These are phyloP conservation scores for Penicillium sp. DNA, from an alignment of 2,329 filamentous ascomycete genomes.

Conservation along the genomic window DNA sequence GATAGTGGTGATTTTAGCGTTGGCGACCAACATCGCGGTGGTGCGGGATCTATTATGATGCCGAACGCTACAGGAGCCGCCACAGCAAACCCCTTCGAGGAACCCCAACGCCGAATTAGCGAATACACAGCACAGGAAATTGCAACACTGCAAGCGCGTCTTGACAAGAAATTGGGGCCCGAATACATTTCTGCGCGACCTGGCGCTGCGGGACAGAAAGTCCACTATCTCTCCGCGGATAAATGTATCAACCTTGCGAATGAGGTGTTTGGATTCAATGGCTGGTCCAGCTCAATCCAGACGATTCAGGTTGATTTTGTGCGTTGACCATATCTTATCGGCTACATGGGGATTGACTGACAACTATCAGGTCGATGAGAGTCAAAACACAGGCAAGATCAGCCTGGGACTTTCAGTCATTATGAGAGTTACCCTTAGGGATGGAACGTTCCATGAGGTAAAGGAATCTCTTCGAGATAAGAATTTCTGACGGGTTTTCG, in stretches of 20 bases:
- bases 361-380: slow-evolving; percentile 67
- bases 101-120: slow-evolving; percentile 64
- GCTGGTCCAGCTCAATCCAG: slow-evolving; percentile 94
- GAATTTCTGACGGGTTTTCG: slow-evolving; percentile 1
- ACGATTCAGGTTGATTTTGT: slow-evolving; percentile 93
- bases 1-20: slow-evolving; percentile 49
- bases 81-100: slow-evolving; percentile 75
- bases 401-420: slow-evolving; percentile 86
- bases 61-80: slow-evolving; percentile 32
- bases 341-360: not conserved
- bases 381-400: slow-evolving; percentile 71
- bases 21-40: slow-evolving; percentile 64
- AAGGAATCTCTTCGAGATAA: not conserved
- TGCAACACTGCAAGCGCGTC: slow-evolving; percentile 76
- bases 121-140: slow-evolving; percentile 89
- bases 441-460: slow-evolving; percentile 91
- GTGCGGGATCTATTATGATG: slow-evolving; percentile 43
- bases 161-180: slow-evolving; percentile 91
- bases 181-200: slow-evolving; percentile 89
- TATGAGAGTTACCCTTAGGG: slow-evolving; percentile 81
- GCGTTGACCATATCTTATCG: slow-evolving; percentile 23
- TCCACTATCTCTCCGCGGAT: slow-evolving; percentile 93
- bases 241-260: slow-evolving; percentile 95
- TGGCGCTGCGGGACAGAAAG: slow-evolving; percentile 78
- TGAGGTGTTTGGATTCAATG: slow-evolving; percentile 94